Conservation (phyloP, 2,329 filamentous ascomycete genomes). For the Xylaria sp. region DNA sequence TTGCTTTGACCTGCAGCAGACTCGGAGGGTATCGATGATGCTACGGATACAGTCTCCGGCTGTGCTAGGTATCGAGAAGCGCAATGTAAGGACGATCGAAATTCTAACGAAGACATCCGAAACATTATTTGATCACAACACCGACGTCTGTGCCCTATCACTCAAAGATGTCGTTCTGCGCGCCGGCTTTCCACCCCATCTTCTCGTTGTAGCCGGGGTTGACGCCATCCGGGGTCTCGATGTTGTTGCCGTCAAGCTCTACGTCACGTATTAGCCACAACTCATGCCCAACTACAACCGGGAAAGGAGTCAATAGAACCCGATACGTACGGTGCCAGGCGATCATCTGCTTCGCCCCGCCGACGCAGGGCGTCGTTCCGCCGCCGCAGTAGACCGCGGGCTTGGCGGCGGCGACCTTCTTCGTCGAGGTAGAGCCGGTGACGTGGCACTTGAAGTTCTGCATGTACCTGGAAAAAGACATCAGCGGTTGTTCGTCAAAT, state of each 20-base stretch:
- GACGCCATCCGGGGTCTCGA: conserved; percentile 30
- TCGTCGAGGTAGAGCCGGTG: conserved; percentile 45
- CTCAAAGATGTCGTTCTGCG: conserved; percentile 37
- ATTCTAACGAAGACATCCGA: not conserved
- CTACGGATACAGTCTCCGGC: no score
- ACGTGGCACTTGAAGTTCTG: conserved; percentile 53
- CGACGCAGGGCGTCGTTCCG: conserved; percentile 40
- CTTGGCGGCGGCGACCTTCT: conserved; percentile 44
- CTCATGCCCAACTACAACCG: no score
- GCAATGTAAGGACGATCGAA: not conserved
- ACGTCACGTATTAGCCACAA: not conserved
- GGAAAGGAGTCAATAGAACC: not conserved
- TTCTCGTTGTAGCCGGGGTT: conserved; percentile 39
- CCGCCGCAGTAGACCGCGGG: conserved; percentile 47
- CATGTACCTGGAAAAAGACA: conserved; percentile 41
- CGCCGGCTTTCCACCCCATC: conserved; percentile 39
- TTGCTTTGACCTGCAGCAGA: not conserved
- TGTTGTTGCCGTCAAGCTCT: conserved; percentile 42
- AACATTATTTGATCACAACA: not conserved
- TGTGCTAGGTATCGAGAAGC: no score
- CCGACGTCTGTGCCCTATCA: not conserved
- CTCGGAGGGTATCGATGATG: not conserved
- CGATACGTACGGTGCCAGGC: conserved; percentile 46
- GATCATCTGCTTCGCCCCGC: conserved; percentile 55
- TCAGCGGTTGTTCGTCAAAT: not conserved